Evolutionary conservation across 2,329 filamentous ascomycete species (phyloP), one percentile per base, ranked within the genome.

Genomic region (Apiospora koreana): DNA sequence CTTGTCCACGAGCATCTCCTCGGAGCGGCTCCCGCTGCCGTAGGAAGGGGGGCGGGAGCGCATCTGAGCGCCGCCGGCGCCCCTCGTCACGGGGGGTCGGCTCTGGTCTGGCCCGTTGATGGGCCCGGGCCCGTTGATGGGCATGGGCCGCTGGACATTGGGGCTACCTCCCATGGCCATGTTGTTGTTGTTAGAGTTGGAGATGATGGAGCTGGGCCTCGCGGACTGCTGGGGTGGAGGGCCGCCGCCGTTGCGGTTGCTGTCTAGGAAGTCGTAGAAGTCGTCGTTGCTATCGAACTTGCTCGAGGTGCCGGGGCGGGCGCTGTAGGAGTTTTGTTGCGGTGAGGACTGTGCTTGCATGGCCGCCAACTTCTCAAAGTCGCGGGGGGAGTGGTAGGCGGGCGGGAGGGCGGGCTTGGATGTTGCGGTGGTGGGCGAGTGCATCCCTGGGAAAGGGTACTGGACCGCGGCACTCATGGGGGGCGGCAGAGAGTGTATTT

Each of bases 221-320:
- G 41, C 41, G 2, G 41, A 16, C 3, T 12, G 12, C 41, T 43
- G 14, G 12, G 54, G 28, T 21, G 68, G 68, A 43, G 28, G 72
- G 65, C 54, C 67, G 71, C 38, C 48, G 70, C 43, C 70, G 68
- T 65, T 65, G 67, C 73, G 74, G 65, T 79, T 79, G 73, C 58
- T 77, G 31, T 79, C 77, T 21, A 79, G 73, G 48, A 78, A 79
- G 54, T 76, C 73, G 72, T 79, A 79, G 62, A 79, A 79, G 65
- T 79, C 78, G 73, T 79, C 76, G 73, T 78, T 75, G 67, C 73
- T 78, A 45, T 68, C 66, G 31, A 68, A 68, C 54, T 62, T 62
- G 45, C 45, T 45, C 18, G 66, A 54, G 3, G 66, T 68, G 66
- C 31, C 23, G 66, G 66, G 45, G 8, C 66, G 3, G 66, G n/a